A percentile compares a stretch with the other conserved stretches of the same genome.
Evolutionary conservation across 768 basidiomycete genomes (phyloP).

Genomic region (Pleurotus cornucopiae): DNA sequence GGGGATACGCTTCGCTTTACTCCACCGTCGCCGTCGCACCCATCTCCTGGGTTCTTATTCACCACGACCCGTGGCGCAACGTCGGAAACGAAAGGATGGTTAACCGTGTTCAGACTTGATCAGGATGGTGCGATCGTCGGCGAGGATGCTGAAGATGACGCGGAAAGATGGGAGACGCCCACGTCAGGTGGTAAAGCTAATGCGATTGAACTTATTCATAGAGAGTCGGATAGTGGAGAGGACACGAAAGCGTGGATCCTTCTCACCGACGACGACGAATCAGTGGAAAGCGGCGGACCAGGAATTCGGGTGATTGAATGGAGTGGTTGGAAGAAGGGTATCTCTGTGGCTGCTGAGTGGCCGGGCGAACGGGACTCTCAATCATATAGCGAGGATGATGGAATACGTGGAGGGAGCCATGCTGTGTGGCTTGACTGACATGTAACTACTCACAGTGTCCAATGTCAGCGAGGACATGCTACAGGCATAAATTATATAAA

Average conservation of each 20-base stretch:
- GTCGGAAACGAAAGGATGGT: conserved; percentile 33
- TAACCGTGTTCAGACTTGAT: conserved; percentile 38
- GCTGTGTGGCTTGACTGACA: conserved; percentile 45
- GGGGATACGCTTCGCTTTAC: conserved; percentile 44
- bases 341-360: conserved; percentile 39
- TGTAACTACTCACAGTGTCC: background rate
- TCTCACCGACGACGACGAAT: conserved; percentile 45
- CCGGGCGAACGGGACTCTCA: conserved; percentile 17
- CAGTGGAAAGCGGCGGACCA: conserved; percentile 22
- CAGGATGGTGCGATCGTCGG: conserved; percentile 24
- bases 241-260: conserved; percentile 39
- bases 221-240: conserved; percentile 14
- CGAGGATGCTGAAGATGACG: conserved; percentile 17
- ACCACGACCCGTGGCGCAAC: conserved; percentile 44
- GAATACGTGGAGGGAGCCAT: conserved; percentile 44
- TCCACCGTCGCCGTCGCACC: conserved; percentile 29
- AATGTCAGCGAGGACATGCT: too few relatives aligned
- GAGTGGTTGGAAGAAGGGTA: conserved; percentile 38
- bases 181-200: conserved; percentile 51
- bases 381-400: conserved; percentile 11
- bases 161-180: conserved; percentile 36
- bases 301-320: conserved; percentile 47
- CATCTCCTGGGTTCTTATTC: conserved; percentile 36
- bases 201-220: conserved; percentile 39
- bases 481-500: background rate